Evolutionary conservation across 345 rosid species (phyloP).

Genomic region (Trapa bicornis): DNA sequence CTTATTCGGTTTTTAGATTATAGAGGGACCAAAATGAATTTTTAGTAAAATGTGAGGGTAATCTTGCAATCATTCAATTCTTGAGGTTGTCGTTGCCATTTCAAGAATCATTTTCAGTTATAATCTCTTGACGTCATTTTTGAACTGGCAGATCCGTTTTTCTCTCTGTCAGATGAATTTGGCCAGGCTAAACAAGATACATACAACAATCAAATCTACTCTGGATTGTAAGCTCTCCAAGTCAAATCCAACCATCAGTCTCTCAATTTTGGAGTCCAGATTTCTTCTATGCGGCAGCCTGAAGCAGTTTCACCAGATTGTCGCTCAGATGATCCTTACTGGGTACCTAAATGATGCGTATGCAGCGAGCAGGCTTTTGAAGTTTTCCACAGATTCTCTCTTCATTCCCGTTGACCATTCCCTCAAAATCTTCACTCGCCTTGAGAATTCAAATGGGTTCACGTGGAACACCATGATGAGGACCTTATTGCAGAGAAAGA

Average conservation of each 20-base stretch:
- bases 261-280: conserved; percentile 21
- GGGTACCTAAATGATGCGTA: conserved; percentile 31
- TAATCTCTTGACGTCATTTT: neutral
- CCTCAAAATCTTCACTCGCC: conserved; percentile 20
- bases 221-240: neutral
- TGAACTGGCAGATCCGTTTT: neutral
- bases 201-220: neutral
- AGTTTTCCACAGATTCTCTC: conserved; percentile 27
- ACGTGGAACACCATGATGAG: conserved; percentile 42
- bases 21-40: no score
- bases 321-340: conserved; percentile 38
- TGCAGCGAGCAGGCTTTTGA: conserved; percentile 36
- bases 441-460: conserved; percentile 36
- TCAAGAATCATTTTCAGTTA: neutral
- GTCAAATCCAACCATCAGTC: conserved; percentile 20
- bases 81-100: neutral
- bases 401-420: conserved; percentile 24
- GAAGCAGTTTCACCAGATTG: conserved; percentile 39
- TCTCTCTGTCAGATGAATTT: neutral
- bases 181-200: neutral
- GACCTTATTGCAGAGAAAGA: conserved; percentile 22
- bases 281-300: conserved; percentile 24
- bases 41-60: neutral
- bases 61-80: neutral
- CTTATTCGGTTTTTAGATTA: no score